phyloP scores from a whole-genome alignment of 1,139 yeast genomes.

The Geotrichum fermentans region DNA sequence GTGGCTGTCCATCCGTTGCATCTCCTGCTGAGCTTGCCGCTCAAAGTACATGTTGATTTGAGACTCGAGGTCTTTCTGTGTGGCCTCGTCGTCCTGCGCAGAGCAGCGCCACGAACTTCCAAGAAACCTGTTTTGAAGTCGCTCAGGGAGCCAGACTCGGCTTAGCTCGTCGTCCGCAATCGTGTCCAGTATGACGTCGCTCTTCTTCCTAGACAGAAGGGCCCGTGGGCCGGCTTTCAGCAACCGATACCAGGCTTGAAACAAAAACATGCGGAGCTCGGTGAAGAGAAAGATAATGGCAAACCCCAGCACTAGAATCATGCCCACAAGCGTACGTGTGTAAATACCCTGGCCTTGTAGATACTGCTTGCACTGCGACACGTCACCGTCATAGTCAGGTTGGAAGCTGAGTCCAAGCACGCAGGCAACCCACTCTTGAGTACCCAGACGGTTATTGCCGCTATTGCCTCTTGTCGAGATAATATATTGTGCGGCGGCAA shows the following conservation, averaged over 20 bases:
- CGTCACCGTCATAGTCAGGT: conserved; percentile 6
- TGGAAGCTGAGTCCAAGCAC: conserved; percentile 4
- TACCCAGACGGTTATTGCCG: conserved; percentile 16
- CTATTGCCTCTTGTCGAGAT: conserved; percentile 3
- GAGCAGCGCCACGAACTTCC: conserved; percentile 11
- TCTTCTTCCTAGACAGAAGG: conserved; percentile 10
- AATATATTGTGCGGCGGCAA: conserved; percentile 19
- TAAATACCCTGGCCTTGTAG: conserved; percentile 17
- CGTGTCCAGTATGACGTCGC: conserved; percentile 18
- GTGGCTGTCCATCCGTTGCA: background rate
- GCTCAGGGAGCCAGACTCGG: conserved; percentile 18
- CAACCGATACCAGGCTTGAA: conserved; percentile 16
- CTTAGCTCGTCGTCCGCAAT: conserved; percentile 15
- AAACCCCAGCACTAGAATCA: conserved; percentile 15
- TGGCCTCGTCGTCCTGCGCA: conserved; percentile 7
- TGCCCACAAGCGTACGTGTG: conserved; percentile 16
- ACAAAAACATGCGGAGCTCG: conserved; percentile 18
- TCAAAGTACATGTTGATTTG: conserved; percentile 8
- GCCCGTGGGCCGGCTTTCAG: conserved; percentile 16
- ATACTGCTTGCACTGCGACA: conserved; percentile 6
- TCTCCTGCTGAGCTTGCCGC: background rate
- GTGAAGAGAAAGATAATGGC: conserved; percentile 18
- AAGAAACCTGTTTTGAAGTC: conserved; percentile 16
- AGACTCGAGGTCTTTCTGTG: conserved; percentile 3
- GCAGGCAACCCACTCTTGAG: conserved; percentile 19